phyloP scores from a whole-genome alignment of 306 rosid genomes.

The Canavalia gladiata region DNA sequence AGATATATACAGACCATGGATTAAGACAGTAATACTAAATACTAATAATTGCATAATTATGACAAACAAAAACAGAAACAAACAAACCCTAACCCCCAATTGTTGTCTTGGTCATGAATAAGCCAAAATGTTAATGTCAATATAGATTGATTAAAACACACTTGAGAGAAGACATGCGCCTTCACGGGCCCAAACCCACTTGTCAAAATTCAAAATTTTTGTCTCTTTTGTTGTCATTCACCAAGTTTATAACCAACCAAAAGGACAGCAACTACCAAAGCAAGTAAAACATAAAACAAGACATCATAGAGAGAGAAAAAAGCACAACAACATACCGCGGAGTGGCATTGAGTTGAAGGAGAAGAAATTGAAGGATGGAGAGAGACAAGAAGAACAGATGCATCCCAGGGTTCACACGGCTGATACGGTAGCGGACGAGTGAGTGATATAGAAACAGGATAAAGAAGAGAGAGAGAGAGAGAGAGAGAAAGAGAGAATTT shows the following conservation, averaged over 20 bases:
- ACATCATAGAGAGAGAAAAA: not conserved
- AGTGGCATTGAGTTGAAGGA: constrained; percentile 51
- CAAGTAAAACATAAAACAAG: not conserved
- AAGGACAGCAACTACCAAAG: constrained; percentile 4
- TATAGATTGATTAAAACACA: constrained; percentile 25
- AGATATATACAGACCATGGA: not conserved
- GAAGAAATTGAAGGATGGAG: constrained; percentile 27
- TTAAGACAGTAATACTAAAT: not conserved
- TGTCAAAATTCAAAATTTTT: constrained; percentile 41
- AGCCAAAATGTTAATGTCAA: constrained; percentile 19
- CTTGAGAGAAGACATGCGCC: not conserved
- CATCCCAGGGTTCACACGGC: not conserved
- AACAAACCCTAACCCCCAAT: constrained; percentile 42
- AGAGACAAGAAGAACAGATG: not conserved
- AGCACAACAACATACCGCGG: constrained; percentile 40
- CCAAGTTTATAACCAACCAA: constrained; percentile 39
- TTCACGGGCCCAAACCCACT: constrained; percentile 40
- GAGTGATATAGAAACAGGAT: constrained; percentile 17
- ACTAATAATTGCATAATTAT: not conserved
- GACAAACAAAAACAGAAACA: not conserved
- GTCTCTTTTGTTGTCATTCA: not conserved
- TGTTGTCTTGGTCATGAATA: constrained; percentile 25
- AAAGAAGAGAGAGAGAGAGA: constrained; percentile 13
- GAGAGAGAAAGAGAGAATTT: constrained; percentile 11
- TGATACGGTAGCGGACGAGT: constrained; percentile 32